Evolutionary conservation across 1,284 basidiomycete genomes (phyloP).

Genomic region (Neotropicomus parvogracilis): DNA sequence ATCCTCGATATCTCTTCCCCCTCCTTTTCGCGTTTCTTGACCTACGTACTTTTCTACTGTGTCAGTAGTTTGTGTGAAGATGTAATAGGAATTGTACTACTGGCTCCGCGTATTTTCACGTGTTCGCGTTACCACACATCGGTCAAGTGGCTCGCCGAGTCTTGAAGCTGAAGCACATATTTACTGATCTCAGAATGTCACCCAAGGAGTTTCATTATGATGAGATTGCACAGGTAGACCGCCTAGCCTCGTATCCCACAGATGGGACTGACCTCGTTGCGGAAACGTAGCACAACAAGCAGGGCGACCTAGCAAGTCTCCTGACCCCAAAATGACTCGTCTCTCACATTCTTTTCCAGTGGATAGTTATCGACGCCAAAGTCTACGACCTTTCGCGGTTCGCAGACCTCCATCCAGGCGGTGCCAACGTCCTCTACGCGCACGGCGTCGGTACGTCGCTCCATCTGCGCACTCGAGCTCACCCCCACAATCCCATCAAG

Average conservation of each 20-base stretch:
- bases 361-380: slow-evolving; percentile 64
- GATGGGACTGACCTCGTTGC: not conserved
- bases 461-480: not conserved
- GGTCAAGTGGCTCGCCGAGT: no score
- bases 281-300: slow-evolving; percentile 64
- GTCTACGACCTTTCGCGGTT: slow-evolving; percentile 68
- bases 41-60: no score
- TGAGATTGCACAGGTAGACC: slow-evolving; percentile 52
- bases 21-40: no score
- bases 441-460: slow-evolving; percentile 35
- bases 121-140: no score
- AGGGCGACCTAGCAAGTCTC: slow-evolving; percentile 59
- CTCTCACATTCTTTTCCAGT: slow-evolving; percentile 35
- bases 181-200: slow-evolving; percentile 32
- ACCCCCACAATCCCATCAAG: slow-evolving; percentile 19
- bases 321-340: not conserved
- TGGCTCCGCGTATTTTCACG: no score
- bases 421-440: slow-evolving; percentile 51
- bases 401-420: slow-evolving; percentile 64
- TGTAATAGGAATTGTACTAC: no score
- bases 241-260: no score
- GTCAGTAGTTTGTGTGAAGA: no score
- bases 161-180: no score
- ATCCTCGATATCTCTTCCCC: not conserved
- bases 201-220: slow-evolving; percentile 42